phyloP scores from a whole-genome alignment of 1,284 basidiomycete genomes.

The Apiotrichum laibachii region DNA sequence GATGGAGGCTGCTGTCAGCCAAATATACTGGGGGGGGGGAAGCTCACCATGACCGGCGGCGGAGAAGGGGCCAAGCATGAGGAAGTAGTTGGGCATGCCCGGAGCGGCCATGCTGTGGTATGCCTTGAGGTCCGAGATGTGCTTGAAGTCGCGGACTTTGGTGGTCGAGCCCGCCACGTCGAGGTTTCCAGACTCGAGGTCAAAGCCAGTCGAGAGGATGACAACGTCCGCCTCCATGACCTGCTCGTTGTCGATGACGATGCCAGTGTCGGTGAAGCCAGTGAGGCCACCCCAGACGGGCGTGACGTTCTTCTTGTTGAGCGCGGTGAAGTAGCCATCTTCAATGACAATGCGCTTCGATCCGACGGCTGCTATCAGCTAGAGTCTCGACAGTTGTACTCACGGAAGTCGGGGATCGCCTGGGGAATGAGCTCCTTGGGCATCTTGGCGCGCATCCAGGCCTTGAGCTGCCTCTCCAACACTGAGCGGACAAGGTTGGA shows the following conservation, averaged over 20 bases:
- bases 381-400: neutral
- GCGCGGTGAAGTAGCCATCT: conserved; percentile 26
- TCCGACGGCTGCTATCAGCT: conserved; percentile 19
- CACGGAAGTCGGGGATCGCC: conserved; percentile 28
- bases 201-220: conserved; percentile 10
- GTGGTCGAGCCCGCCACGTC: conserved; percentile 3
- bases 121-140: neutral
- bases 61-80: conserved; percentile 17
- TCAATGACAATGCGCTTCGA: conserved; percentile 26
- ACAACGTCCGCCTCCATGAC: conserved; percentile 18
- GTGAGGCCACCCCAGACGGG: conserved; percentile 15
- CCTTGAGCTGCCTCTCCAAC: neutral
- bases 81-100: conserved; percentile 22
- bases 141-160: neutral
- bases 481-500: neutral
- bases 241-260: conserved; percentile 22
- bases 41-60: conserved; percentile 5
- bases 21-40: neutral
- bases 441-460: conserved; percentile 11
- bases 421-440: conserved; percentile 18
- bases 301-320: conserved; percentile 27
- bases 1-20: neutral
- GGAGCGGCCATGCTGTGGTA: conserved; percentile 13
- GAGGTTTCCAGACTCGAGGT: conserved; percentile 1
- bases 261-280: conserved; percentile 10